Base-by-base conservation (phyloP, 352 stramenopile genomes). In the Phytophthora brassicae region DNA sequence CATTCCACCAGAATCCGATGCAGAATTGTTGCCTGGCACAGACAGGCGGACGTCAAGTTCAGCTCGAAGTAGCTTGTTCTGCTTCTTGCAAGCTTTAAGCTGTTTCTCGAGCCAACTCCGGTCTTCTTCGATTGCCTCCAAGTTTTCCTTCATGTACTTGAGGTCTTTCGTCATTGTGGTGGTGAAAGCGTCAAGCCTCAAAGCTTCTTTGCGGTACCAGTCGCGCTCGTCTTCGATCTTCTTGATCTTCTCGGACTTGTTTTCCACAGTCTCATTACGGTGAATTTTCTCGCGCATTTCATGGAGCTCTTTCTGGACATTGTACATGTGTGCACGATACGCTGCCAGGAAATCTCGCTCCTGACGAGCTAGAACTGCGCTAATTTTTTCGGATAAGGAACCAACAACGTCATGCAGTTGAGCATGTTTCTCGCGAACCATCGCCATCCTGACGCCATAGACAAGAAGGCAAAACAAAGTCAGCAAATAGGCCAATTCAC, bases 291-390 rank as follows among this genome's bases (percentile, higher is more conserved):
- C 86, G 22, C 93, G 87, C 60, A 95, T 89, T 35, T 97, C 89
- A 28, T 97, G 88, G 9, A 98, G 79, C 62, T 98, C 92, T 64
- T 97, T 96, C 65, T 98, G 92, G 8, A 98, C 92, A 31, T 90
- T 97, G 74, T 97, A 98, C 92, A 98, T 98, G 66, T 98, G 92
- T 9, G 91, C 88, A n/a, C 92, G 84, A 51, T 98, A 98, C 2
- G 92, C 92, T 14, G 88, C 87, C 9, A 98, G 64, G 48, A 98
- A 98, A 50, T 98, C 92, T 19, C 91, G 90, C 63, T 98, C 92
- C 54, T 98, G 92, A 43, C 94, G 79, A 9, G 86, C 86, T 2
- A 98, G 71, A 28, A 98, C 89, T 8, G 82, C 81, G 17, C 85
- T 95, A 46, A 97, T 95, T 77, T 96, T 96, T 14, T 94, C 84